These are phyloP conservation scores for Leishmania arabica DNA, from an alignment of 208 protist species.

Conservation along the genomic window DNA sequence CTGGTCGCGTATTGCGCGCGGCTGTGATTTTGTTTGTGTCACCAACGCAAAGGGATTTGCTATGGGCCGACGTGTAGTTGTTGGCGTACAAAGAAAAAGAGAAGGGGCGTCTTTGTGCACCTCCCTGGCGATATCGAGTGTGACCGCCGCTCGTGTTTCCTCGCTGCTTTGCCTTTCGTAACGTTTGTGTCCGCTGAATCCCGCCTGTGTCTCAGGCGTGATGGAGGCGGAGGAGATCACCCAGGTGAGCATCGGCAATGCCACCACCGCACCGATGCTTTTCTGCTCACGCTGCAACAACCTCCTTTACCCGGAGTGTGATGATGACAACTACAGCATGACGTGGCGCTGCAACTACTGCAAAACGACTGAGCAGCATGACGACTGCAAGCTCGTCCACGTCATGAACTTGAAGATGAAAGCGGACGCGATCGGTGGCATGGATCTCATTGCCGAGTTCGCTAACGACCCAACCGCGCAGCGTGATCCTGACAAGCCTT, in stretches of 20 bases:
- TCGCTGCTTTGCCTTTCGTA: constrained; percentile 8
- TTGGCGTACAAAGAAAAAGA: neutral
- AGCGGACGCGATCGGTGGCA: constrained; percentile 70
- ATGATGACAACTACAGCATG: constrained; percentile 54
- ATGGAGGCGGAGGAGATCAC: constrained; percentile 25
- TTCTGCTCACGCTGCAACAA: constrained; percentile 90
- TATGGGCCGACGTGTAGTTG: neutral
- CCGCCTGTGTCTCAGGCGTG: neutral
- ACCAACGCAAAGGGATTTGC: neutral
- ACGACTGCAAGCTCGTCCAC: constrained; percentile 87
- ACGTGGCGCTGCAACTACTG: constrained; percentile 90
- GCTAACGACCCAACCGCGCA: constrained; percentile 90
- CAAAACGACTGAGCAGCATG: constrained; percentile 72
- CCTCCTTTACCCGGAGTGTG: constrained; percentile 86
- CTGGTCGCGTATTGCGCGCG: neutral
- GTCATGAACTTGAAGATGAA: constrained; percentile 90
- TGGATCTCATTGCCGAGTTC: constrained; percentile 85
- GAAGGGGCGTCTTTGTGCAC: neutral
- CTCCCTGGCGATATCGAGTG: neutral
- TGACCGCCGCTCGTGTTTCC: neutral
- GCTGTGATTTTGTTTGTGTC: neutral
- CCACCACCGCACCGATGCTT: constrained; percentile 81
- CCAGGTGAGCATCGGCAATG: constrained; percentile 33
- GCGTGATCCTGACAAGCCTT: constrained; percentile 79
- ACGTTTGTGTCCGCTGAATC: neutral